phyloP scores from a whole-genome alignment of 1,284 basidiomycete genomes.

The Pyrrhoderma lamaoense region DNA sequence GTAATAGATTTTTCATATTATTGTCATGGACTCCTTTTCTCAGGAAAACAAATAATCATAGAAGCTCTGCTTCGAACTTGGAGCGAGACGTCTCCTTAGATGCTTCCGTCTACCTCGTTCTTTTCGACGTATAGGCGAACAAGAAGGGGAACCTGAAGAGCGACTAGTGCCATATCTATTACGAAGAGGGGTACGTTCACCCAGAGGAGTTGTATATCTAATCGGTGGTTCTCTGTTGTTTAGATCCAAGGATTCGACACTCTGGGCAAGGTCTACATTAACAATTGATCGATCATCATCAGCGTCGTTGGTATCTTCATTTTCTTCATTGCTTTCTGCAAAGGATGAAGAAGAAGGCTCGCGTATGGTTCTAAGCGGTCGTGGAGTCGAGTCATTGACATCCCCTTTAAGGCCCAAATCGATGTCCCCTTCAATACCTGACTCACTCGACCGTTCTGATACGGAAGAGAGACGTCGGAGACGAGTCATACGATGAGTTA shows the following conservation, averaged over 20 bases:
- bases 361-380: not conserved
- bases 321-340: conserved; percentile 23
- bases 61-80: conserved; percentile 25
- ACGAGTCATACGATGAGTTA: not conserved
- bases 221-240: conserved; percentile 11
- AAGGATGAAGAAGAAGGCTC: conserved; percentile 15
- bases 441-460: conserved; percentile 4
- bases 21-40: conserved; percentile 12
- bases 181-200: conserved; percentile 11
- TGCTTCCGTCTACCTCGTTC: conserved; percentile 20
- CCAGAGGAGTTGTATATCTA: conserved; percentile 11
- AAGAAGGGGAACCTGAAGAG: conserved; percentile 14
- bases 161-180: conserved; percentile 30
- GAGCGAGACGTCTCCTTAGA: conserved; percentile 1
- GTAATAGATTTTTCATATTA: not conserved
- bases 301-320: conserved; percentile 26
- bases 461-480: conserved; percentile 17
- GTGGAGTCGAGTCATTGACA: too few relatives aligned
- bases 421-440: not conserved
- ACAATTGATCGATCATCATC: conserved; percentile 20
- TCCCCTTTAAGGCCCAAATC: too few relatives aligned
- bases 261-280: conserved; percentile 24
- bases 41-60: conserved; percentile 37
- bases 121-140: conserved; percentile 23
- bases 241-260: conserved; percentile 28